Base-by-base conservation (phyloP, 208 protist species). In the Angomonas deanei region DNA sequence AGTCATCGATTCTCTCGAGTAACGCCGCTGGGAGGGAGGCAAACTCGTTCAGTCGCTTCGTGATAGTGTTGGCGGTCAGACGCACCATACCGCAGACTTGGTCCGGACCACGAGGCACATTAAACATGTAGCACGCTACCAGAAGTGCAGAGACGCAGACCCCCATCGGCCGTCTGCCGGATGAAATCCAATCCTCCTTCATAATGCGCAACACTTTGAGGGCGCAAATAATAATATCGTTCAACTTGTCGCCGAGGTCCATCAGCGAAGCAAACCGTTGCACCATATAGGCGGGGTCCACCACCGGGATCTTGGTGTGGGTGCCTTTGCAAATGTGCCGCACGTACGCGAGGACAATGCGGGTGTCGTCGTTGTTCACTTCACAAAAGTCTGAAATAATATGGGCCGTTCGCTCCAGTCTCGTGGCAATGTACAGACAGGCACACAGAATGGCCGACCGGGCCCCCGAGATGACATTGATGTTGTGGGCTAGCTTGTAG, bases 151-250 rank as follows among this genome's bases (percentile, higher is more conserved):
- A 88, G 26, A 87, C 91, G 64, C 86, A 95, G 19, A 97, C 86
- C 23, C 89, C 89, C 74, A 94, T 86, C 8, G 93, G 93, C 11
- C 88, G 85, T 33, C 93, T 74, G 6, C 93, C 93, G 50, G 74
- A 93, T 24, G 79, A 64, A 48, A 97, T 97, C 91, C 93, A 97
- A 69, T 97, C 91, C 30, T 92, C 80, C 57, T 83, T 73, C 93
- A 97, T 97, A 17, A 74, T 80, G 8, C 83, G 74, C 56, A 97
- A 68, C 26, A 96, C 78, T 65, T 96, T 94, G 27, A 96, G 60
- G 26, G 93, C 85, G 39, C 86, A 95, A 6, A 96, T 75, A 17
- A 92, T 68, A 1, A 97, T 78, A 21, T 87, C 74, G 6, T 70
- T 68, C 2, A 76, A 86, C 36, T 65, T 61, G 49, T 82, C 69